phyloP scores from a whole-genome alignment of 2,329 filamentous ascomycete species.

The Aschersonia sp. region DNA sequence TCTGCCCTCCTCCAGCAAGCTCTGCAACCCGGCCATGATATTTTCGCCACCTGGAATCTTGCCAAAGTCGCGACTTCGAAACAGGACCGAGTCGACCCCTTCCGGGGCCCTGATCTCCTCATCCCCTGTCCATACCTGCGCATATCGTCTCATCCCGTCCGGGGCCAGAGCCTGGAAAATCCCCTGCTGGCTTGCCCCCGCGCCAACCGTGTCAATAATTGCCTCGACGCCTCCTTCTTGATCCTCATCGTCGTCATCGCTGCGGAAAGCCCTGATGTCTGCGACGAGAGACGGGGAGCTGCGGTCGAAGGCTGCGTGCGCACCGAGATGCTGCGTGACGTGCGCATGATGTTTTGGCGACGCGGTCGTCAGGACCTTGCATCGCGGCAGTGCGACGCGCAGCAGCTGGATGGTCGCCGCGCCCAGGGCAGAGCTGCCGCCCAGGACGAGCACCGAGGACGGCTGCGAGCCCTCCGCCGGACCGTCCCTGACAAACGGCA shows the following conservation, averaged over 20 bases:
- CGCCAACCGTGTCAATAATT: conserved; percentile 5
- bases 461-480: conserved; percentile 1
- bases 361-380: conserved; percentile 5
- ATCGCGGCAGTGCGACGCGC: conserved; percentile 6
- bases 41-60: not conserved
- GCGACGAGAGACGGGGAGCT: not conserved
- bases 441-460: conserved; percentile 7
- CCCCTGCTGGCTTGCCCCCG: conserved; percentile 2
- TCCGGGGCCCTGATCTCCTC: not conserved
- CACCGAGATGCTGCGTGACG: not conserved
- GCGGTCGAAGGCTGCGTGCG: not conserved
- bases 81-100: not conserved
- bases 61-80: not conserved
- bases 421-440: conserved; percentile 8
- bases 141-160: not conserved
- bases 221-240: conserved; percentile 1
- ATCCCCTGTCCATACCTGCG: not conserved
- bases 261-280: not conserved
- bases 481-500: conserved; percentile 6
- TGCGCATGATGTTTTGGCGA: conserved; percentile 4
- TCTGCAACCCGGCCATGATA: not conserved
- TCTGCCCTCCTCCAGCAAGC: not conserved
- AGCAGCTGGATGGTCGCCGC: conserved; percentile 9
- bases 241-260: too few relatives aligned
- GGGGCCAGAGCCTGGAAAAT: not conserved